Evolutionary conservation across 2,329 filamentous ascomycete genomes (phyloP), one percentile per base, ranked within the genome.

Genomic region (Grosmannia huntii): DNA sequence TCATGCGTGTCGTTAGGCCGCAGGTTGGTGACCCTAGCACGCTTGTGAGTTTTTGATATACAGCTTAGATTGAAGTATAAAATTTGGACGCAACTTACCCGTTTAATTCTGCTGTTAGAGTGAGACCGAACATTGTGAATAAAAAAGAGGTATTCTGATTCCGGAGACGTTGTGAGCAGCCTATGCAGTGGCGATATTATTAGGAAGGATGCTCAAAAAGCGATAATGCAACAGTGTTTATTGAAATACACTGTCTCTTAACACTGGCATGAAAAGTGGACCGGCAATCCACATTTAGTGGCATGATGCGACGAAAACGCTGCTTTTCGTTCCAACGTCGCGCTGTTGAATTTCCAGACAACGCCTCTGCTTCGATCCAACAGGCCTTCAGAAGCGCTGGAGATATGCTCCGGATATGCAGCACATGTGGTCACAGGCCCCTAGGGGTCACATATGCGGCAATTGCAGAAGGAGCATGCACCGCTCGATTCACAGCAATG

Each of bases 1-100:
- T 89, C 88, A 65, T 85, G 76, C 7, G 85, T 90, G 71, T 99
- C 94, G 64, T 85, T 78, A 9, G 94, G 94, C 59, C 85, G 85
- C 64, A 99, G 83, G 67, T 94, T 87, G 60, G 90, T 96, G 60
- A 99, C 90, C 52, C 94, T 97, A 66, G 60, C 4, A 16, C 5
- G 11, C 7, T 23, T 6, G 56, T 61, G 25, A 58, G 58, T 27
- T 25, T 9, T 9, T 44, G 7, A 9, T 44, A 9, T 44, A 44
- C 41, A 7, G 2, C 14, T 16, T 28, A 56, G 2, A n/a, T 16
- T 28, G 55, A 57, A 27, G 25, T 44, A 19, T 27, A 38, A 4
- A 11, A 12, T 11, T 33, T 10, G 21, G 49, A 21, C n/a, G 16
- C 14, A 7, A 6, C 75, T 61, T 75, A 89, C 86, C 86, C 86